Percentiles rank a stretch among this genome's conserved stretches.
Conservation (phyloP, 306 rosid genomes). For the Cicer cuneatum region DNA sequence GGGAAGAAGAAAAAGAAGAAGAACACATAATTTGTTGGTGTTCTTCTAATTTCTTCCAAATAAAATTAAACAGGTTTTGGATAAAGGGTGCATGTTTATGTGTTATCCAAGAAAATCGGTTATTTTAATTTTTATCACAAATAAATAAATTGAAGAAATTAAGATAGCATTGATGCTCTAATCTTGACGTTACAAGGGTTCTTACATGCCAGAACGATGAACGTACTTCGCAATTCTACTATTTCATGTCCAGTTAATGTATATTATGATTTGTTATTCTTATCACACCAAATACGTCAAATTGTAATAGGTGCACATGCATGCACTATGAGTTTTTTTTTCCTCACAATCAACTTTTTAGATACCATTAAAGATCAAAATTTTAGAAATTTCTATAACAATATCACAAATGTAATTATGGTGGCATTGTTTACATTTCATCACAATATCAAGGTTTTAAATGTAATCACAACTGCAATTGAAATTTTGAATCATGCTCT, state of each 20-base stretch:
- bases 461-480: no score
- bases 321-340: neutral
- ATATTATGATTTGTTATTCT: neutral
- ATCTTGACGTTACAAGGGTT: no score
- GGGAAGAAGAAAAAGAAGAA: neutral
- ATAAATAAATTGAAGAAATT: no score
- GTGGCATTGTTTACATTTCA: no score
- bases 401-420: no score
- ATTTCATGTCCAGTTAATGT: neutral
- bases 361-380: no score
- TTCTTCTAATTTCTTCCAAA: slow-evolving; percentile 38
- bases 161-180: no score
- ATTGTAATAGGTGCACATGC: neutral
- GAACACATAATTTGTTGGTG: neutral
- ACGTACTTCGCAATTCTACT: slow-evolving; percentile 26
- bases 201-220: slow-evolving; percentile 38
- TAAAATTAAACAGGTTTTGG: slow-evolving; percentile 27
- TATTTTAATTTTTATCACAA: neutral
- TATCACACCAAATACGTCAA: neutral
- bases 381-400: no score
- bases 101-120: slow-evolving; percentile 36
- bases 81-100: slow-evolving; percentile 32
- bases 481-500: no score
- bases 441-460: no score
- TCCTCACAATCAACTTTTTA: no score